These are phyloP conservation scores for Calonectria montana DNA, from an alignment of 2,329 filamentous ascomycete genomes.

Conservation along the genomic window DNA sequence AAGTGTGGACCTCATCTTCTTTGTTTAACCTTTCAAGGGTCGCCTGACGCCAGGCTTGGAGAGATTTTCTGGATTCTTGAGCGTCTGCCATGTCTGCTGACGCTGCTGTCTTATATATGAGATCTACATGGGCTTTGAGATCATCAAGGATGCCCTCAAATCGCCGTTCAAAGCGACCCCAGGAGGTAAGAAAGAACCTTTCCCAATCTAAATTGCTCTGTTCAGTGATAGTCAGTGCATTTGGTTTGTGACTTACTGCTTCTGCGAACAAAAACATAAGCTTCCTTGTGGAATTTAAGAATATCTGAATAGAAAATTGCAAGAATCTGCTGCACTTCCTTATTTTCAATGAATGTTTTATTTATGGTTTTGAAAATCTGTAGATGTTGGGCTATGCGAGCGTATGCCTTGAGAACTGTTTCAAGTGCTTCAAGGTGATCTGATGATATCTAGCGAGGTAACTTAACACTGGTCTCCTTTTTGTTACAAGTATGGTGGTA, in stretches of 20 bases:
- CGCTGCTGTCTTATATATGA: too few relatives aligned
- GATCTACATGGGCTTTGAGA: conserved; percentile 29
- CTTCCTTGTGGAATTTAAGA: conserved; percentile 57
- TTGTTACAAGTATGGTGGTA: too few relatives aligned
- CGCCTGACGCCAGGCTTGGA: not conserved
- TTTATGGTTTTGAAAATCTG: conserved; percentile 51
- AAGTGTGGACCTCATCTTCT: too few relatives aligned
- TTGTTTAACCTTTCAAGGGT: too few relatives aligned
- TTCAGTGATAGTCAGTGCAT: too few relatives aligned
- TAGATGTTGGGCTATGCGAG: conserved; percentile 52
- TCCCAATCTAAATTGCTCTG: conserved; percentile 46
- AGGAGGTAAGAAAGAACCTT: conserved; percentile 49
- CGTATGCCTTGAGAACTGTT: conserved; percentile 53
- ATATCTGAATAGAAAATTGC: conserved; percentile 61
- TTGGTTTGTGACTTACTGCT: conserved; percentile 37
- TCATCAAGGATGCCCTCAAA: conserved; percentile 50
- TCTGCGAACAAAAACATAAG: conserved; percentile 57
- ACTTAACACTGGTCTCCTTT: too few relatives aligned
- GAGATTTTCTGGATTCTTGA: not conserved
- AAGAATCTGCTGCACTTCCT: conserved; percentile 53
- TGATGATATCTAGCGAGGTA: conserved; percentile 8
- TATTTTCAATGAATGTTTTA: conserved; percentile 42
- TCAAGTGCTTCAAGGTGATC: conserved; percentile 56
- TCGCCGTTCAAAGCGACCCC: conserved; percentile 50
- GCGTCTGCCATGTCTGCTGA: too few relatives aligned